Conservation (phyloP, 768 basidiomycete genomes). For the Termitomyces eurrhizus region DNA sequence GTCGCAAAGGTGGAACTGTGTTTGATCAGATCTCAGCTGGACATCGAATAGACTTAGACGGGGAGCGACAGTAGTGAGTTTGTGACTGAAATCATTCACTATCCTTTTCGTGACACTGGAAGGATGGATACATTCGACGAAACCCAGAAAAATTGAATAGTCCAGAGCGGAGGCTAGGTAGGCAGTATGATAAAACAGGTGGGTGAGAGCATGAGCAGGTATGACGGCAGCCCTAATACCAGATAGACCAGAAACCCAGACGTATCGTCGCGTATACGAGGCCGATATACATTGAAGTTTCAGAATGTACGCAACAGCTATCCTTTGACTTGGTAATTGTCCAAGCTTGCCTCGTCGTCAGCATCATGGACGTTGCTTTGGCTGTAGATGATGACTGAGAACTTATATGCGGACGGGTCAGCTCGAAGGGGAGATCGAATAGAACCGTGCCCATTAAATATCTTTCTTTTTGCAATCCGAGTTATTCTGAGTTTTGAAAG, state of each 20-base stretch:
- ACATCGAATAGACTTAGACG: neutral
- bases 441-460: neutral
- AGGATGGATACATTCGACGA: neutral
- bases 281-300: neutral
- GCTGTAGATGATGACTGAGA: neutral
- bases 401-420: neutral
- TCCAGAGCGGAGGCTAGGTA: too few species aligned
- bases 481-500: too few species aligned
- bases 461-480: neutral
- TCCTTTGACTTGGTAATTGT: neutral
- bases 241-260: neutral
- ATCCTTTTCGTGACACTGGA: neutral
- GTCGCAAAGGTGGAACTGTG: neutral
- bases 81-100: neutral
- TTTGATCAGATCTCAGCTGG: neutral
- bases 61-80: neutral
- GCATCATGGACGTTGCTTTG: neutral
- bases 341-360: neutral
- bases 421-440: too few species aligned
- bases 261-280: neutral
- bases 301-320: too few species aligned
- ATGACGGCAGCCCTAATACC: neutral
- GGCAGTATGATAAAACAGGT: neutral
- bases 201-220: too few species aligned
- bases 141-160: neutral